A percentile compares a stretch with the other conserved stretches of the same genome.
Evolutionary conservation across 2,329 filamentous ascomycete genomes (phyloP).

Genomic region (Lachnellula hyalina): DNA sequence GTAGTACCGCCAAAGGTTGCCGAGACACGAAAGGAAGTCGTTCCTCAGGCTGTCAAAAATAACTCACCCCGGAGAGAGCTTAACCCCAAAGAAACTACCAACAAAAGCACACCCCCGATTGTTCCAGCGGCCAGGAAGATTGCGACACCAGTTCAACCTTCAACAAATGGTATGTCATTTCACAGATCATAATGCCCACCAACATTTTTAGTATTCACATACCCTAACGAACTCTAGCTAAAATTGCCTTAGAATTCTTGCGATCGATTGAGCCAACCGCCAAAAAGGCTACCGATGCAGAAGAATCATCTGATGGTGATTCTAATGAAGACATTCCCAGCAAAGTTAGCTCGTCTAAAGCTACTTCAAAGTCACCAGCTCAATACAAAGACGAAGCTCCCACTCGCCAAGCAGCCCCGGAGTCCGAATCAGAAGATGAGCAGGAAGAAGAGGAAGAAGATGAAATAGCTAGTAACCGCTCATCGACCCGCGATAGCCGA

Average conservation of each 20-base stretch:
- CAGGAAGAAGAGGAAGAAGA: conserved; percentile 11
- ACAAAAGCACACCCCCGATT: not conserved
- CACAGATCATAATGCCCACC: not conserved
- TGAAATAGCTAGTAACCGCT: conserved; percentile 18
- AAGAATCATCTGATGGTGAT: not conserved
- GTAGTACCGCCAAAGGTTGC: not conserved
- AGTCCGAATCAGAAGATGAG: not conserved
- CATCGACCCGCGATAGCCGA: conserved; percentile 25
- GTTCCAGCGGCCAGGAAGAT: not conserved
- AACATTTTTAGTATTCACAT: too few species aligned
- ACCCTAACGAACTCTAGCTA: not conserved
- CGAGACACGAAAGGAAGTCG: not conserved
- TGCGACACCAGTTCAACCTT: not conserved
- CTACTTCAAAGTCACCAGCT: not conserved
- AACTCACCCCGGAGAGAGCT: not conserved
- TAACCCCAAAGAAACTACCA: too few species aligned
- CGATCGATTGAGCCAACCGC: not conserved
- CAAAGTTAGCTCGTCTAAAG: not conserved
- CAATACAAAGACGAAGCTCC: not conserved
- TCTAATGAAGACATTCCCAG: not conserved
- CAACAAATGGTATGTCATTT: not conserved
- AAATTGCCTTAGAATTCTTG: not conserved
- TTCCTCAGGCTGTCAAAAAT: not conserved
- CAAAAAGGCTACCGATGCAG: not conserved
- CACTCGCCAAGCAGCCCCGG: not conserved